Conservation (phyloP, 192 early-diverging fungal species). For the Physocladia obscura region DNA sequence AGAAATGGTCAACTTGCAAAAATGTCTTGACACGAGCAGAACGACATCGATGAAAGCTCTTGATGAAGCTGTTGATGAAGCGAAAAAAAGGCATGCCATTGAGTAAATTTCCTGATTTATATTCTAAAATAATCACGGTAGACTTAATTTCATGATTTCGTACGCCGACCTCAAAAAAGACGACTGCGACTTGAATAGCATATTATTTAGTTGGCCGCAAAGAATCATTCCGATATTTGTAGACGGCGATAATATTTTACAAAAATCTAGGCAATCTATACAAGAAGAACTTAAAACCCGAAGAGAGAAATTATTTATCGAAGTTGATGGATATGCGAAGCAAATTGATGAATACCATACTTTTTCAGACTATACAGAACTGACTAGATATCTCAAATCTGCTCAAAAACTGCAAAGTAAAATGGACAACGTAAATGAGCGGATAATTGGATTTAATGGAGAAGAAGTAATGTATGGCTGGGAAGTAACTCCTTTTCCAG, state of each 20-base stretch:
- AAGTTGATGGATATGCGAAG: conserved; percentile 59
- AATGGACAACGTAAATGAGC: conserved; percentile 54
- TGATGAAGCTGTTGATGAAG: conserved; percentile 58
- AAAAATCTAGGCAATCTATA: conserved; percentile 44
- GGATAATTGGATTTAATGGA: conserved; percentile 49
- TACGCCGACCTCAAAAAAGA: conserved; percentile 56
- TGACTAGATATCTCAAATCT: conserved; percentile 59
- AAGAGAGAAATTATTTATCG: conserved; percentile 48
- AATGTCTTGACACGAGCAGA: conserved; percentile 50
- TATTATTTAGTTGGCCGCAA: conserved; percentile 58
- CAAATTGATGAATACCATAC: conserved; percentile 62
- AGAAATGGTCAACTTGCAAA: conserved; percentile 62
- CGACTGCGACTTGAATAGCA: conserved; percentile 60
- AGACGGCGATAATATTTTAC: conserved; percentile 51
- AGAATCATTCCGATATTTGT: conserved; percentile 52
- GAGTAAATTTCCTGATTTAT: too few species aligned
- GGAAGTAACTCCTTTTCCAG: conserved; percentile 53
- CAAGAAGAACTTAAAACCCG: conserved; percentile 59
- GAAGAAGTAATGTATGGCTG: conserved; percentile 63
- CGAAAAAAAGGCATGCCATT: conserved; percentile 48
- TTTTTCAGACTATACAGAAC: conserved; percentile 60
- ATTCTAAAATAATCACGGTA: conserved; percentile 12
- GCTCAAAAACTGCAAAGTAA: conserved; percentile 59
- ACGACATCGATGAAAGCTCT: conserved; percentile 41
- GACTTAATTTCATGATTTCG: conserved; percentile 62